Evolutionary conservation across 23 red algal genomes (phyloP).

Genomic region (Gracilaria gracilis): DNA sequence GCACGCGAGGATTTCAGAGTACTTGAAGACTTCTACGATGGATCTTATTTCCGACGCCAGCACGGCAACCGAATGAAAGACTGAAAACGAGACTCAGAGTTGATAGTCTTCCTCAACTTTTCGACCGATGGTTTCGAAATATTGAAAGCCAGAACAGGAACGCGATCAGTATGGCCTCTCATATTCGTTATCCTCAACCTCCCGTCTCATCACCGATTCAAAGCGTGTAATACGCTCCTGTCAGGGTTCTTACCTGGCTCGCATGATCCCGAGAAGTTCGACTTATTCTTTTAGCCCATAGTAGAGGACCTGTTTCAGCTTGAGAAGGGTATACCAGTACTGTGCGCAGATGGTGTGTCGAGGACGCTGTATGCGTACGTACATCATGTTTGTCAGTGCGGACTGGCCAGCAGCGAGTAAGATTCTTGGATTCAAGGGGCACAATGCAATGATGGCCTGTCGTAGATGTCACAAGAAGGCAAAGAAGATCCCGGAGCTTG

Average conservation of each 20-base stretch:
- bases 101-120: neutral
- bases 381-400: neutral
- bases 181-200: neutral
- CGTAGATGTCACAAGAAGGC: neutral
- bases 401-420: neutral
- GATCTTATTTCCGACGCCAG: no score
- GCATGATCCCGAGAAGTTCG: neutral
- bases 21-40: no score
- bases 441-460: neutral
- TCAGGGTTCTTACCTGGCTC: neutral
- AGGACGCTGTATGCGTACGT: neutral
- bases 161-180: neutral
- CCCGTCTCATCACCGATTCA: neutral
- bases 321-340: neutral
- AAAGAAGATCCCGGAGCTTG: neutral
- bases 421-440: neutral
- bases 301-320: neutral
- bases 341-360: neutral
- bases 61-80: no score
- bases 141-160: neutral
- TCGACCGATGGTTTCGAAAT: neutral
- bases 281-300: neutral
- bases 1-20: no score
- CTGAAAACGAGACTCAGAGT: neutral
- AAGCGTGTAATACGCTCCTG: neutral